A percentile compares a stretch with the other conserved stretches of the same genome.
These are phyloP conservation scores for Rhodofomes roseus DNA, from an alignment of 1,284 basidiomycete species.

Conservation along the genomic window DNA sequence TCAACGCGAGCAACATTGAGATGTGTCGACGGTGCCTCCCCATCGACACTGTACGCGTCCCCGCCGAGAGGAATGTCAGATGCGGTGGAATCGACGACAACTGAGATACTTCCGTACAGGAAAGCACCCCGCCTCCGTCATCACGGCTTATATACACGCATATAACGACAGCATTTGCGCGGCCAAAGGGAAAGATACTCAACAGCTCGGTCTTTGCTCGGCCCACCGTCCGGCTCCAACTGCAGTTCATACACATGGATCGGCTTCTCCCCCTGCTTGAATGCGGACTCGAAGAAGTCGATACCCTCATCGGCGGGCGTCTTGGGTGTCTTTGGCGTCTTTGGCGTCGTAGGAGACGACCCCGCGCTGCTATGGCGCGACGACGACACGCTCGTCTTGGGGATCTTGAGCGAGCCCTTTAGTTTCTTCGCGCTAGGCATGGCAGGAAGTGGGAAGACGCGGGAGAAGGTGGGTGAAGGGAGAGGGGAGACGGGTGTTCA, in stretches of 20 bases:
- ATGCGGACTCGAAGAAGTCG: constrained; percentile 74
- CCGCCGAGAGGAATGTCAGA: too few relatives aligned
- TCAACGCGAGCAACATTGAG: too few relatives aligned
- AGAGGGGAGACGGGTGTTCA: constrained; percentile 5
- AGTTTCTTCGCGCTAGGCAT: constrained; percentile 21
- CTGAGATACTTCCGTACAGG: not conserved
- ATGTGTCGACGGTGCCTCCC: too few relatives aligned
- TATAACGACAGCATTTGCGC: not conserved
- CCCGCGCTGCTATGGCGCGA: not conserved
- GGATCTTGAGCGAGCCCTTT: constrained; percentile 23
- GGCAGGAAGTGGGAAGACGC: constrained; percentile 2
- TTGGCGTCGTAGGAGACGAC: constrained; percentile 17
- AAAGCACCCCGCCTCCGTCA: not conserved
- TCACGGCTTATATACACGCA: not conserved
- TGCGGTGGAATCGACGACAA: too few relatives aligned
- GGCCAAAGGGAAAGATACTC: constrained; percentile 30
- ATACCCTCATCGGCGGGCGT: constrained; percentile 91
- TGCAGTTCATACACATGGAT: constrained; percentile 83
- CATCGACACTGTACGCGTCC: too few relatives aligned
- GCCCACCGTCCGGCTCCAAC: constrained; percentile 87
- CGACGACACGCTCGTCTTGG: constrained; percentile 8
- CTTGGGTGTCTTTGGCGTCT: constrained; percentile 54
- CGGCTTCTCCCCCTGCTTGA: constrained; percentile 51
- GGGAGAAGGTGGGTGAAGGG: constrained; percentile 2
- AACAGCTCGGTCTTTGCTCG: constrained; percentile 79